Conservation (phyloP, 768 basidiomycete species). For the Mycena pura region DNA sequence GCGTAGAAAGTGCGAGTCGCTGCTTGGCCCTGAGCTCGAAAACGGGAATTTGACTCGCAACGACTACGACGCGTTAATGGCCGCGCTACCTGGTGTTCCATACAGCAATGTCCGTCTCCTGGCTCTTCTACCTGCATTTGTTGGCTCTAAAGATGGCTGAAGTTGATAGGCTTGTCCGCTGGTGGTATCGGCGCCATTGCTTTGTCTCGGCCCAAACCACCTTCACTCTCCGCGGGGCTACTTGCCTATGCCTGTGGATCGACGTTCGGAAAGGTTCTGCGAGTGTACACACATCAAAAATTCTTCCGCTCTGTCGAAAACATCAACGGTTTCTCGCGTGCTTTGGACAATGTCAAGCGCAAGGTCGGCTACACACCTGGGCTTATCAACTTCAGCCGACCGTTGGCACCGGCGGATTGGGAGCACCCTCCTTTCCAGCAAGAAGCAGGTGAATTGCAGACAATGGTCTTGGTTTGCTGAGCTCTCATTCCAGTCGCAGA, state of each 20-base stretch:
- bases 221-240: not conserved
- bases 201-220: not conserved
- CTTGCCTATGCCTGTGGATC: not conserved
- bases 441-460: conserved; percentile 15
- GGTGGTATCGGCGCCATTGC: not conserved
- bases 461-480: not conserved
- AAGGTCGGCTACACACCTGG: conserved; percentile 18
- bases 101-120: conserved; percentile 6
- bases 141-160: not conserved
- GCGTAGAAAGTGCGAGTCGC: not conserved
- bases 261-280: not conserved
- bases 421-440: conserved; percentile 6
- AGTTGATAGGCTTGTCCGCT: not conserved
- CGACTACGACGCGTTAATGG: conserved; percentile 19
- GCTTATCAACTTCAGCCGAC: not conserved
- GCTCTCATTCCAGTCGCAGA: conserved; percentile 2
- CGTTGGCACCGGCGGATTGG: not conserved
- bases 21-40: conserved; percentile 18
- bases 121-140: not conserved
- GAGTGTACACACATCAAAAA: not conserved
- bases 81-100: not conserved
- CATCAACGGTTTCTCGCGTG: conserved; percentile 20
- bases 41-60: conserved; percentile 12
- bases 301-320: conserved; percentile 12
- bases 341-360: conserved; percentile 22